Conservation (phyloP, 169 alveolate species). For the Cryptosporidium xiaoi region DNA sequence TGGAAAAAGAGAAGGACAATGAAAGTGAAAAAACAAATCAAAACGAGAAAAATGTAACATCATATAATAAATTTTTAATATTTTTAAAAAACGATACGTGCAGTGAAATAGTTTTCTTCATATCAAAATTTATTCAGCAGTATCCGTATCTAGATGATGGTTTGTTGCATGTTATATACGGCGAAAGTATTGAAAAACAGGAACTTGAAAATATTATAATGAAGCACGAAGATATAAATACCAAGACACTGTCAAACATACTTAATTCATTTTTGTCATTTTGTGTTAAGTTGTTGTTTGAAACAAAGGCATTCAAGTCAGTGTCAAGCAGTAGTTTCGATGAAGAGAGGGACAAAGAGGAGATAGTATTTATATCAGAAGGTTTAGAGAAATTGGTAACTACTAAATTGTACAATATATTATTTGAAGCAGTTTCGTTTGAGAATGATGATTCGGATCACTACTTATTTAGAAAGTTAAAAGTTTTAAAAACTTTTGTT, state of each 20-base stretch:
- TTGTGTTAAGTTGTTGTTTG: constrained; percentile 29
- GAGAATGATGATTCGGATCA: constrained; percentile 63
- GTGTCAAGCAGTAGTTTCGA: not conserved
- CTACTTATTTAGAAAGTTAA: constrained; percentile 47
- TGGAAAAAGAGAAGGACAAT: not conserved
- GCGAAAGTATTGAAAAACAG: constrained; percentile 4
- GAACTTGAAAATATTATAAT: constrained; percentile 12
- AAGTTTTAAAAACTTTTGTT: constrained; percentile 50
- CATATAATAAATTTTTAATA: constrained; percentile 83
- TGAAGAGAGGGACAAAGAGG: constrained; percentile 19
- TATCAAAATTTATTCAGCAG: constrained; percentile 57
- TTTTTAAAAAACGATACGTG: constrained; percentile 83
- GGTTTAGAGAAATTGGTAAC: constrained; percentile 65
- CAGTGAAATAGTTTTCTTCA: constrained; percentile 77
- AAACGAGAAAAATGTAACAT: constrained; percentile 76
- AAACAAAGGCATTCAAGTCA: constrained; percentile 11
- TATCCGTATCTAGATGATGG: constrained; percentile 63
- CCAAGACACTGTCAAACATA: constrained; percentile 19
- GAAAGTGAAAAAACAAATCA: not conserved
- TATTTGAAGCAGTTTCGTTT: constrained; percentile 60
- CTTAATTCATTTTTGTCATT: constrained; percentile 22
- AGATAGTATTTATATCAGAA: constrained; percentile 23
- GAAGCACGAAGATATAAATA: constrained; percentile 24
- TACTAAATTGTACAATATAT: constrained; percentile 46
- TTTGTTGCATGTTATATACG: constrained; percentile 23